A percentile compares a stretch with the other conserved stretches of the same genome.
phyloP scores from a whole-genome alignment of 139 green algal species.

The Coelastrella sp. region DNA sequence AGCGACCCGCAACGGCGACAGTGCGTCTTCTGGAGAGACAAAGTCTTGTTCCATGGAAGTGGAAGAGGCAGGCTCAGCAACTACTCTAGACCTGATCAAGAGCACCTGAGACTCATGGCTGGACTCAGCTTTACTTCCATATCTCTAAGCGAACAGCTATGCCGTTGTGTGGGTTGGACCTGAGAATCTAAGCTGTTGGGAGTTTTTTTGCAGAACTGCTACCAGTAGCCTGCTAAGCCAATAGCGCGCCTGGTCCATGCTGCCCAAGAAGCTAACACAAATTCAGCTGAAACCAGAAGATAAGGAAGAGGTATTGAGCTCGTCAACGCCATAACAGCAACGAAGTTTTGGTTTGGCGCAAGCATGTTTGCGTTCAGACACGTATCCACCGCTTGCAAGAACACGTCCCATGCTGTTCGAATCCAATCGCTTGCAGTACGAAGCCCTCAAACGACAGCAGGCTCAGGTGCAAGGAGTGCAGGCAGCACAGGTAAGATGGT shows the following conservation, averaged over 20 bases:
- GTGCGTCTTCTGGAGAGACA: too few relatives aligned
- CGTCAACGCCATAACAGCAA: background rate
- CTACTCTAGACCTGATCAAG: too few relatives aligned
- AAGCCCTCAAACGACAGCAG: slow-evolving; percentile 19
- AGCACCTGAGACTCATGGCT: too few relatives aligned
- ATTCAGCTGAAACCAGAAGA: slow-evolving; percentile 90
- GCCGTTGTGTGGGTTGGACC: too few relatives aligned
- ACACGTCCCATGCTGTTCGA: background rate
- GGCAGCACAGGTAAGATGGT: background rate
- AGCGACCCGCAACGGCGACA: too few relatives aligned
- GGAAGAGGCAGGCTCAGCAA: too few relatives aligned
- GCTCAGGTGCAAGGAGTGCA: background rate
- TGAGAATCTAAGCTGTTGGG: background rate
- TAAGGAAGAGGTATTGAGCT: slow-evolving; percentile 80
- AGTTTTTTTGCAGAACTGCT: background rate
- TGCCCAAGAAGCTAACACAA: slow-evolving; percentile 82
- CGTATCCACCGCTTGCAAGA: background rate
- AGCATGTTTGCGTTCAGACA: background rate
- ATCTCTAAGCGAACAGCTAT: too few relatives aligned
- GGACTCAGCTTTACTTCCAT: too few relatives aligned
- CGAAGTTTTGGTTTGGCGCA: background rate
- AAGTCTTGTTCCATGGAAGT: too few relatives aligned
- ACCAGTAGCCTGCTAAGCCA: background rate
- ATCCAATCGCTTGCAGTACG: slow-evolving; percentile 26
- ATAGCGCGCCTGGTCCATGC: slow-evolving; percentile 62